Evolutionary conservation across 2,329 filamentous ascomycete genomes (phyloP).

Genomic region (Pseudodiploospora longispora): DNA sequence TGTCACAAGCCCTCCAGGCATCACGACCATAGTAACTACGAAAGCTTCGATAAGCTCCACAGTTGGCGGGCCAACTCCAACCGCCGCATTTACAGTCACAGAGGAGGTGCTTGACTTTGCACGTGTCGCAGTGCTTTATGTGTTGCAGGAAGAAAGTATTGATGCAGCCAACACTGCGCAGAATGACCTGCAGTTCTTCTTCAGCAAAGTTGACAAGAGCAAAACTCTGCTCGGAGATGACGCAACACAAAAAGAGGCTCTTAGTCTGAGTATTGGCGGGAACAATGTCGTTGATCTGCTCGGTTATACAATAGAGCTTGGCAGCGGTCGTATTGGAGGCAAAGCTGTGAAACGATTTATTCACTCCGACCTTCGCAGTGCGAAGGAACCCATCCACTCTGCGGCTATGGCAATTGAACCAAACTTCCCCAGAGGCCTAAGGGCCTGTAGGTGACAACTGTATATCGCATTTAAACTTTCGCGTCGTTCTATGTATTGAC

Average conservation of each 20-base stretch:
- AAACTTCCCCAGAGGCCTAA: background rate
- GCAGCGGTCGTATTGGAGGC: conserved; percentile 20
- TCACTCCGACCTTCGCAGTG: background rate
- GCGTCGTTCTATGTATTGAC: conserved; percentile 1
- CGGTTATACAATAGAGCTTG: conserved; percentile 34
- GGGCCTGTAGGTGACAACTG: background rate
- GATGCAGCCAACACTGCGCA: conserved; percentile 47
- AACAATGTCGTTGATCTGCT: conserved; percentile 44
- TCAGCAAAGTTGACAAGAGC: conserved; percentile 31
- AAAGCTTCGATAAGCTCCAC: background rate
- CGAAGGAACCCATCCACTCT: background rate
- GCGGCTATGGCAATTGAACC: background rate
- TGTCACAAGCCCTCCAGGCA: background rate
- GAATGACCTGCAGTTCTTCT: conserved; percentile 45
- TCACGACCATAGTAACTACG: background rate
- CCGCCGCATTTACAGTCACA: conserved; percentile 37
- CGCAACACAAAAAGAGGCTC: conserved; percentile 30
- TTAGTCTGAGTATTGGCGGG: conserved; percentile 33
- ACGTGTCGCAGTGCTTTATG: conserved; percentile 51
- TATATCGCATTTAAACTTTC: no score
- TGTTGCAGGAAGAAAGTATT: conserved; percentile 48
- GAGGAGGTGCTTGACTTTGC: conserved; percentile 56
- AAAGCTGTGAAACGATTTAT: conserved; percentile 12
- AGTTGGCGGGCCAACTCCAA: conserved; percentile 2
- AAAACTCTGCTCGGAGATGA: conserved; percentile 20